Evolutionary conservation across 163 green algal species (phyloP).

Genomic region (Scenedesmus sp.): DNA sequence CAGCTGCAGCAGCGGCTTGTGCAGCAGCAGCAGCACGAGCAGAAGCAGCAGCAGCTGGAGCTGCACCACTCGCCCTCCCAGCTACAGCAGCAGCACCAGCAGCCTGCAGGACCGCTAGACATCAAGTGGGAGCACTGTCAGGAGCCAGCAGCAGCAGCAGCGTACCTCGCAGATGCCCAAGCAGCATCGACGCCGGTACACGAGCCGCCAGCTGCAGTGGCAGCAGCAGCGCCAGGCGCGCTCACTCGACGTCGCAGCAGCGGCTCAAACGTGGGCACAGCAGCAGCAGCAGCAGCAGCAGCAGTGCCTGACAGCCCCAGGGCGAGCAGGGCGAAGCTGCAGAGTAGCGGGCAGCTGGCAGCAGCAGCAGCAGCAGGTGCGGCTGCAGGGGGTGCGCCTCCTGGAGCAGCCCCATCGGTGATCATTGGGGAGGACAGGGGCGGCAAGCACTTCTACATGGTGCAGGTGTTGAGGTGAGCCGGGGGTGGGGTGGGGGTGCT

Average conservation of each 20-base stretch:
- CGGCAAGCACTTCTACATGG: constrained; percentile 71
- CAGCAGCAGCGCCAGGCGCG: constrained; percentile 4
- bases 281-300: background rate
- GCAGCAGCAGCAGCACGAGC: background rate
- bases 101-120: background rate
- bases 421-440: constrained; percentile 60
- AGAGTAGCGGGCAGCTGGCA: background rate
- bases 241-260: constrained; percentile 20
- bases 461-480: constrained; percentile 69
- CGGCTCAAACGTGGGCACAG: background rate
- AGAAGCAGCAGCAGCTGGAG: background rate
- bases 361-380: constrained; percentile 20
- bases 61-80: background rate
- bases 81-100: background rate
- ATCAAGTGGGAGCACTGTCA: background rate
- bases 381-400: background rate
- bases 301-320: constrained; percentile 20
- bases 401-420: constrained; percentile 46
- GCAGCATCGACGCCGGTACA: background rate
- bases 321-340: background rate
- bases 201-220: background rate
- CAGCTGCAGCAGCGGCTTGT: constrained; percentile 17
- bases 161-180: background rate
- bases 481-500: background rate
- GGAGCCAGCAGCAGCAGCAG: constrained; percentile 10